Percentiles rank a stretch among this genome's conserved stretches.
Conservation (phyloP, 1,284 basidiomycete genomes). For the Vanrija humicola region DNA sequence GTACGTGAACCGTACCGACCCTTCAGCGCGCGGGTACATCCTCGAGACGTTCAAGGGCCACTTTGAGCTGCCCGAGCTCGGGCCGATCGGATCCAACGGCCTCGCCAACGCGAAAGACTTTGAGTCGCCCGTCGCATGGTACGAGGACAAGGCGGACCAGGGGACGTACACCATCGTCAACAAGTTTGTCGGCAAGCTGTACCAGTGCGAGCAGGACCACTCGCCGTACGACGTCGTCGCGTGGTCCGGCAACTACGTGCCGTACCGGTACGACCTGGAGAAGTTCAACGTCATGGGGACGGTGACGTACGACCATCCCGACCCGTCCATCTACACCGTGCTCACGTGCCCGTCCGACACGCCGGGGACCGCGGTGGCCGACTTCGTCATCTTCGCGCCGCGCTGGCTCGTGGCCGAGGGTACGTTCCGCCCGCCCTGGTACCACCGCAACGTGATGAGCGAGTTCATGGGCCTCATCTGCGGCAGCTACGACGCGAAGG, state of each 20-base stretch:
- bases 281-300: constrained; percentile 65
- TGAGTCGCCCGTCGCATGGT: constrained; percentile 60
- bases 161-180: constrained; percentile 52
- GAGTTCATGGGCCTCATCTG: constrained; percentile 21
- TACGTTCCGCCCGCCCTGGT: constrained; percentile 51
- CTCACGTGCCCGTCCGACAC: constrained; percentile 49
- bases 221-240: constrained; percentile 59
- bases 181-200: constrained; percentile 5
- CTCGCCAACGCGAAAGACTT: constrained; percentile 63
- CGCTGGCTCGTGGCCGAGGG: constrained; percentile 38
- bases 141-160: constrained; percentile 56
- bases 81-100: constrained; percentile 61
- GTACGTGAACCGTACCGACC: neutral
- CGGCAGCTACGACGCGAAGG: constrained; percentile 26
- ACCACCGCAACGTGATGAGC: constrained; percentile 57
- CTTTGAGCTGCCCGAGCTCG: constrained; percentile 62
- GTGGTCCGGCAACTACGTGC: constrained; percentile 66
- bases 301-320: constrained; percentile 54
- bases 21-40: constrained; percentile 49
- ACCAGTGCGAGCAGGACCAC: constrained; percentile 52
- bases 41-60: constrained; percentile 63
- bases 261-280: constrained; percentile 65
- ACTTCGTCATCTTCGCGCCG: constrained; percentile 23
- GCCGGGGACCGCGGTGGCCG: constrained; percentile 55
- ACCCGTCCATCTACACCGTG: constrained; percentile 38